phyloP scores from a whole-genome alignment of 1,284 basidiomycete species.

The Leccinum fallax region DNA sequence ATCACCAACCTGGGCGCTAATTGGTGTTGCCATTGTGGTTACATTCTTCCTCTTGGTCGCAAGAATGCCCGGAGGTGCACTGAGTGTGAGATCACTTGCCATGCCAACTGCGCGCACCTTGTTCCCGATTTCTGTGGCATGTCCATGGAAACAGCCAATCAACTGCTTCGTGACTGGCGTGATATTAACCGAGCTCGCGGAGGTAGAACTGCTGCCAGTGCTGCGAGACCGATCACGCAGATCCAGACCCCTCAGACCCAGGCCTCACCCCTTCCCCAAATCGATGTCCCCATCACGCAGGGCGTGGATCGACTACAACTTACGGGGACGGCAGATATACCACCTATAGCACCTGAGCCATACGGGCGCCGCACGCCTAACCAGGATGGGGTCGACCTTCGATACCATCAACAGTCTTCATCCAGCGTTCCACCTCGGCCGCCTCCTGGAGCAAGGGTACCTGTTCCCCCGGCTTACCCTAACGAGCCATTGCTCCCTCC shows the following conservation, averaged over 20 bases:
- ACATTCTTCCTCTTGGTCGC: conserved; percentile 95
- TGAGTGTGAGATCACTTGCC: conserved; percentile 96
- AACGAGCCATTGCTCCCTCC: conserved; percentile 37
- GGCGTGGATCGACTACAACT: conserved; percentile 57
- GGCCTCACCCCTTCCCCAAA: conserved; percentile 34
- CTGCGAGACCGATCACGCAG: conserved; percentile 39
- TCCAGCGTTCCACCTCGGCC: conserved; percentile 42
- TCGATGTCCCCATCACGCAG: conserved; percentile 35
- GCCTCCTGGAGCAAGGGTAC: conserved; percentile 48
- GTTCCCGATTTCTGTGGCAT: conserved; percentile 99
- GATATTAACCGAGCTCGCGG: conserved; percentile 69
- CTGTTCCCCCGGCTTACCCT: conserved; percentile 40
- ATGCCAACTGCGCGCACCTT: conserved; percentile 96
- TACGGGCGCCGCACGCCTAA: conserved; percentile 40
- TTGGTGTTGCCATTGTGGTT: conserved; percentile 99
- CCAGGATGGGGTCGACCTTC: conserved; percentile 34
- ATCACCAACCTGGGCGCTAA: conserved; percentile 98
- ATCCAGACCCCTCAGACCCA: conserved; percentile 37
- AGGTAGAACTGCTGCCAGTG: conserved; percentile 39
- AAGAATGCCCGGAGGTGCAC: conserved; percentile 96
- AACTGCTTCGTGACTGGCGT: conserved; percentile 88
- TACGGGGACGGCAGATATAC: conserved; percentile 39
- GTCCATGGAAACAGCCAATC: conserved; percentile 99
- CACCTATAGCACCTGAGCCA: conserved; percentile 34
- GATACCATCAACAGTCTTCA: conserved; percentile 34